Conservation (phyloP, 164 flowering plant species). For the Macadamia tetraphylla region DNA sequence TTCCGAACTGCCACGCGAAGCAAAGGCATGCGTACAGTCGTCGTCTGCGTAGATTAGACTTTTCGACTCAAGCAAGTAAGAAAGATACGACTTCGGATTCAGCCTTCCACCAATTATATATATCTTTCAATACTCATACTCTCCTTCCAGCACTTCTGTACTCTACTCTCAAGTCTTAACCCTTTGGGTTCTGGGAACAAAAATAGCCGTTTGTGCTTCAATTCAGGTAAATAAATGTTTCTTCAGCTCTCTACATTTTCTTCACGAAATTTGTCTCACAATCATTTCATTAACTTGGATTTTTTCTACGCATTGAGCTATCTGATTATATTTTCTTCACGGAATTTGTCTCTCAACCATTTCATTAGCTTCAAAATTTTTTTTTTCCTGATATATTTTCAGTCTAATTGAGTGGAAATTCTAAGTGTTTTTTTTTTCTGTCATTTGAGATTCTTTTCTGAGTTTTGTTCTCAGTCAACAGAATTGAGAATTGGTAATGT, state of each 20-base stretch:
- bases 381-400: too few species aligned
- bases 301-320: neutral
- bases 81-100: neutral
- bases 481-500: neutral
- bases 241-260: neutral
- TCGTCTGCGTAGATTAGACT: neutral
- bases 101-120: neutral
- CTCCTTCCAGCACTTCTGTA: neutral
- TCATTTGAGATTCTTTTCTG: too few species aligned
- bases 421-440: too few species aligned
- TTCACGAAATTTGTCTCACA: too few species aligned
- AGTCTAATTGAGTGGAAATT: too few species aligned
- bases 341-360: too few species aligned
- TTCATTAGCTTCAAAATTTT: too few species aligned
- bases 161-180: neutral
- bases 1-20: neutral
- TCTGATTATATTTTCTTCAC: too few species aligned
- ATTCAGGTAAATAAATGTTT: neutral
- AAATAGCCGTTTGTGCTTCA: neutral
- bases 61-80: neutral
- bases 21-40: neutral
- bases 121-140: neutral
- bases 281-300: too few species aligned
- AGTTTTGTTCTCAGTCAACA: neutral
- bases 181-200: neutral